A percentile compares a stretch with the other conserved stretches of the same genome.
Conservation (phyloP, 768 basidiomycete genomes). For the Mycena indigotica region DNA sequence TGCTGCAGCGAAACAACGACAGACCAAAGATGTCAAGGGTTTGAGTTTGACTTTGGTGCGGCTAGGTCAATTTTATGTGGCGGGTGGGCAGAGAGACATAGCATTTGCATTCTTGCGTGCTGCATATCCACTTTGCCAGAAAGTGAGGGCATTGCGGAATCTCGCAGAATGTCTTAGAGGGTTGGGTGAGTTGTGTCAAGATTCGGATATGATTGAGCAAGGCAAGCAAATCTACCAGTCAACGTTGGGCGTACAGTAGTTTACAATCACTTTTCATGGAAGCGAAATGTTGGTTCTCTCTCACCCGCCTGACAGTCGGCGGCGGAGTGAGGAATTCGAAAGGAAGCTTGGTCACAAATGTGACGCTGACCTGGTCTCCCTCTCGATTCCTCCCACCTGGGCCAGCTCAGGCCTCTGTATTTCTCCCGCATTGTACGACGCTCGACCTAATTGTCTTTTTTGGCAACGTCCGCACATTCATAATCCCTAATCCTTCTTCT, state of each 20-base stretch:
- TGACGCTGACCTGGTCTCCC: constrained; percentile 1
- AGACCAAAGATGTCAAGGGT: constrained; percentile 18
- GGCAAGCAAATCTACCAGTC: constrained; percentile 7
- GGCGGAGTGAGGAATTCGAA: no score
- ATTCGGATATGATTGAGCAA: constrained; percentile 6
- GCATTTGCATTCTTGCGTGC: constrained; percentile 15
- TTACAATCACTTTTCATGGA: no score
- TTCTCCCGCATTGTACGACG: constrained; percentile 29
- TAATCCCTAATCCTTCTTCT: constrained; percentile 85
- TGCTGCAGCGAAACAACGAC: constrained; percentile 14
- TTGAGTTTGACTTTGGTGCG: constrained; percentile 20
- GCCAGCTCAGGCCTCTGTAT: constrained; percentile 10
- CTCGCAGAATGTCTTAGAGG: constrained; percentile 13
- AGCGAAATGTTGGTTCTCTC: no score
- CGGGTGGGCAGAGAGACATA: constrained; percentile 3
- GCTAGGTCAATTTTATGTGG: constrained; percentile 16
- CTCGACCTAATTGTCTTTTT: constrained; percentile 35
- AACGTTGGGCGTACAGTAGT: background rate
- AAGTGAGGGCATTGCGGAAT: constrained; percentile 10
- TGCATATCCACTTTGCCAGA: constrained; percentile 16
- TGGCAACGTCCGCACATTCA: constrained; percentile 41
- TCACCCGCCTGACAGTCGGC: no score
- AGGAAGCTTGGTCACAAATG: background rate
- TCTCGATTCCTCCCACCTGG: no score
- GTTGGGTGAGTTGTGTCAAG: constrained; percentile 8